A percentile compares a stretch with the other conserved stretches of the same genome.
Conservation (phyloP, 2,329 filamentous ascomycete genomes). For the Sclerotinia subarctica region DNA sequence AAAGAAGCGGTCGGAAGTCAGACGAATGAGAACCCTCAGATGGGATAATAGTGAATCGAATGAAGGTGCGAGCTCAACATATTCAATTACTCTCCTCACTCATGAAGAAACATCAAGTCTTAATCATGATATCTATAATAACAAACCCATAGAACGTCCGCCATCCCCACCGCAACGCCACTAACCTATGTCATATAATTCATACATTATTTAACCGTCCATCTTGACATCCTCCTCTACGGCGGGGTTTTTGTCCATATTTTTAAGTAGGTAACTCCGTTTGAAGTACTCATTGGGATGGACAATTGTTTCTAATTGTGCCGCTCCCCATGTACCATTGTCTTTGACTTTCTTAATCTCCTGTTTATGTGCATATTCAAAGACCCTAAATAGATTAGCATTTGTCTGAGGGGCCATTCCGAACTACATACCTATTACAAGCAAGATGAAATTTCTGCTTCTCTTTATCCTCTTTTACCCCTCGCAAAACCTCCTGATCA, state of each 20-base stretch:
- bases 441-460: slow-evolving; percentile 90
- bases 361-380: slow-evolving; percentile 78
- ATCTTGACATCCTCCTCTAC: slow-evolving; percentile 16
- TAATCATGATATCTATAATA: slow-evolving; percentile 4
- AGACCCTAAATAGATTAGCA: slow-evolving; percentile 56
- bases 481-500: slow-evolving; percentile 73
- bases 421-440: slow-evolving; percentile 69
- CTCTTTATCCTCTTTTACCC: slow-evolving; percentile 83
- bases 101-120: not conserved
- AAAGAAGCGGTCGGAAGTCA: not conserved
- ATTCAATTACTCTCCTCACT: not conserved
- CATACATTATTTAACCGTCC: slow-evolving; percentile 17
- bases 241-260: slow-evolving; percentile 49
- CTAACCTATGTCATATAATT: slow-evolving; percentile 11
- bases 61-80: not conserved
- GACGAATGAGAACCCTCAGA: not conserved
- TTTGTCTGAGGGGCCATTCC: slow-evolving; percentile 14
- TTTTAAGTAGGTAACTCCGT: slow-evolving; percentile 84
- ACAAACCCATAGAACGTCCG: not conserved
- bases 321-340: slow-evolving; percentile 65
- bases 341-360: slow-evolving; percentile 77
- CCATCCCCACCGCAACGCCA: not conserved
- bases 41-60: not conserved
- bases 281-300: slow-evolving; percentile 99
- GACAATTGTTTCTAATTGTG: slow-evolving; percentile 88